Percentiles rank a stretch among this genome's conserved stretches.
Conservation (phyloP, 345 rosid genomes). For the Moringa oleifera region DNA sequence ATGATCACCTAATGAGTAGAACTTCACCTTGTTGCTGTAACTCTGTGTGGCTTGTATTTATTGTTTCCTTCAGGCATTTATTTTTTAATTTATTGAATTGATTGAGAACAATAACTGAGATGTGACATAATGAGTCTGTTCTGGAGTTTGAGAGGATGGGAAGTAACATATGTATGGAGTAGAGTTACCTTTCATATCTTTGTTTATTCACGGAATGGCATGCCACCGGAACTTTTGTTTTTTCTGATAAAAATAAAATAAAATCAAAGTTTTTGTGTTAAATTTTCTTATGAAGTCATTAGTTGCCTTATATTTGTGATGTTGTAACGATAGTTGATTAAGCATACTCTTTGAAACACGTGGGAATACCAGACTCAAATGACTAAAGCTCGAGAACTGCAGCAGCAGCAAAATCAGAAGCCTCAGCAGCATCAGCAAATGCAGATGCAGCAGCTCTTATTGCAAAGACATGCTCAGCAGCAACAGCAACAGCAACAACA, state of each 20-base stretch:
- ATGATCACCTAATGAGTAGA: too few species aligned
- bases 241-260: too few species aligned
- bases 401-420: slow-evolving; percentile 33
- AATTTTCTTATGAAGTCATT: neutral
- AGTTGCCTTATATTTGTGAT: slow-evolving; percentile 1
- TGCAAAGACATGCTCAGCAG: slow-evolving; percentile 35
- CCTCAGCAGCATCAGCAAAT: slow-evolving; percentile 47
- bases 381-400: slow-evolving; percentile 37
- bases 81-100: too few species aligned
- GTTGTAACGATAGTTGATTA: slow-evolving; percentile 3
- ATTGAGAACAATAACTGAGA: too few species aligned
- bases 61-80: too few species aligned
- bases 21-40: too few species aligned
- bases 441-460: slow-evolving; percentile 33
- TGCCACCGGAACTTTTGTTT: too few species aligned
- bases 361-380: slow-evolving; percentile 41
- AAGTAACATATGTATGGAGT: too few species aligned
- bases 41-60: too few species aligned
- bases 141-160: too few species aligned
- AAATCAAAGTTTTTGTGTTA: neutral
- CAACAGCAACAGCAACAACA: slow-evolving; percentile 42
- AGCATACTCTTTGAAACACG: slow-evolving; percentile 6
- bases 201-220: neutral
- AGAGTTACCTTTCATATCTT: neutral
- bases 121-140: too few species aligned